phyloP scores from a whole-genome alignment of 139 green algal species.

The Chlamydomonas applanata region DNA sequence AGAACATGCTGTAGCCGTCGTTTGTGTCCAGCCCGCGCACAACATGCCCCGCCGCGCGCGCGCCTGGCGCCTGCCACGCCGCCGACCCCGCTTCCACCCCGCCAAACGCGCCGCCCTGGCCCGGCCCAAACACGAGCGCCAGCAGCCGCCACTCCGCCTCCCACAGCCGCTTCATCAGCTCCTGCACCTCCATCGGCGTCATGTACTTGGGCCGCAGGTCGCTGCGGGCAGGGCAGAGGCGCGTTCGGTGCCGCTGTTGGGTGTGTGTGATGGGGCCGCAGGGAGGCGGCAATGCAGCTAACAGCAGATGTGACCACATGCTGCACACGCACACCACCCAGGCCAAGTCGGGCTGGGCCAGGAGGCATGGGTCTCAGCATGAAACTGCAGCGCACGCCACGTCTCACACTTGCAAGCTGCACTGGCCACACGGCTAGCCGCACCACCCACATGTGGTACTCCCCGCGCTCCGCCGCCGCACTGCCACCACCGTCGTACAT shows the following conservation, averaged over 20 bases:
- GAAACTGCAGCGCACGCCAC: too few species aligned
- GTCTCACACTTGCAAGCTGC: too few species aligned
- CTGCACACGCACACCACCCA: background rate
- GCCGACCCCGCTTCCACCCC: background rate
- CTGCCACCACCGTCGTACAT: too few species aligned
- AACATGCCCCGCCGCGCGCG: conserved; percentile 11
- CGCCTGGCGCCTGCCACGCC: background rate
- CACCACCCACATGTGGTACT: too few species aligned
- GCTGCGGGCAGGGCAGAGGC: background rate
- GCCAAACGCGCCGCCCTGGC: conserved; percentile 12
- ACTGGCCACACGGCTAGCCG: background rate
- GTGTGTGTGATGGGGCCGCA: too few species aligned
- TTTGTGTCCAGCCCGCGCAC: too few species aligned
- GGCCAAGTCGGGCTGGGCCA: too few species aligned
- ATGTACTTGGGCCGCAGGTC: conserved; percentile 62
- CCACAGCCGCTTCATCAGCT: conserved; percentile 79
- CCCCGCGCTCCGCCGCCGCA: too few species aligned
- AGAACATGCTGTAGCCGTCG: conserved; percentile 76
- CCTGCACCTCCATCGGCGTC: conserved; percentile 70
- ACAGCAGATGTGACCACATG: background rate
- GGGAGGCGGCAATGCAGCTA: too few species aligned
- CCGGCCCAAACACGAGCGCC: conserved; percentile 55
- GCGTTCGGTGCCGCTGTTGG: too few species aligned
- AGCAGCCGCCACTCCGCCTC: conserved; percentile 63
- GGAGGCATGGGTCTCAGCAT: too few species aligned